Conservation (phyloP, 805 yeast species). For the Huiozyma naganishii region DNA sequence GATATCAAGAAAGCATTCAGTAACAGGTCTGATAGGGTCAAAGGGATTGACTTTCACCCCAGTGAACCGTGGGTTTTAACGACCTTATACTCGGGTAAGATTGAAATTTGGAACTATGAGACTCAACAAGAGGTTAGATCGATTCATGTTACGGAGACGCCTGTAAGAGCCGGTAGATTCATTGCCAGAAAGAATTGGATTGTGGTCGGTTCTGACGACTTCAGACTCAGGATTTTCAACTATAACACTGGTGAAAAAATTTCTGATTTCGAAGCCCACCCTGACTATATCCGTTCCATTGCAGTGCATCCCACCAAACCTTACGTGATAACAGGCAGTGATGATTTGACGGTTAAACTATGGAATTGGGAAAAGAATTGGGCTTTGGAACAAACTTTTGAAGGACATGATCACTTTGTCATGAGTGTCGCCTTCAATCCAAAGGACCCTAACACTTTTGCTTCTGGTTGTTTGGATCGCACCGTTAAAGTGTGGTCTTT, state of each 20-base stretch:
- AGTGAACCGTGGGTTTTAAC: conserved; percentile 94
- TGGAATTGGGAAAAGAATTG: conserved; percentile 98
- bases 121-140: conserved; percentile 72
- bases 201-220: conserved; percentile 92
- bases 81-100: conserved; percentile 71
- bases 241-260: conserved; percentile 93
- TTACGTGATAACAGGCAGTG: conserved; percentile 77
- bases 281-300: conserved; percentile 87
- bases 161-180: conserved; percentile 91
- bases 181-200: conserved; percentile 96
- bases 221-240: conserved; percentile 85
- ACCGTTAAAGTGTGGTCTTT: conserved; percentile 96
- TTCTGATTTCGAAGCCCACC: conserved; percentile 94
- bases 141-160: conserved; percentile 90
- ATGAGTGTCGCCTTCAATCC: conserved; percentile 95
- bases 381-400: conserved; percentile 82
- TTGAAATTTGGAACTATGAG: conserved; percentile 92
- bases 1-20: conserved; percentile 43
- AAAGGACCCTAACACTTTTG: conserved; percentile 94
- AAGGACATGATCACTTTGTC: conserved; percentile 92
- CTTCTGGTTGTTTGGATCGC: conserved; percentile 91
- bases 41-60: conserved; percentile 97
- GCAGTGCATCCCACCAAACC: conserved; percentile 94
- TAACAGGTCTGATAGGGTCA: conserved; percentile 90
- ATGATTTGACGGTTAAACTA: conserved; percentile 80